Evolutionary conservation across 768 basidiomycete species (phyloP), one percentile per base, ranked within the genome.

Genomic region (Rhodotorula diobovata): DNA sequence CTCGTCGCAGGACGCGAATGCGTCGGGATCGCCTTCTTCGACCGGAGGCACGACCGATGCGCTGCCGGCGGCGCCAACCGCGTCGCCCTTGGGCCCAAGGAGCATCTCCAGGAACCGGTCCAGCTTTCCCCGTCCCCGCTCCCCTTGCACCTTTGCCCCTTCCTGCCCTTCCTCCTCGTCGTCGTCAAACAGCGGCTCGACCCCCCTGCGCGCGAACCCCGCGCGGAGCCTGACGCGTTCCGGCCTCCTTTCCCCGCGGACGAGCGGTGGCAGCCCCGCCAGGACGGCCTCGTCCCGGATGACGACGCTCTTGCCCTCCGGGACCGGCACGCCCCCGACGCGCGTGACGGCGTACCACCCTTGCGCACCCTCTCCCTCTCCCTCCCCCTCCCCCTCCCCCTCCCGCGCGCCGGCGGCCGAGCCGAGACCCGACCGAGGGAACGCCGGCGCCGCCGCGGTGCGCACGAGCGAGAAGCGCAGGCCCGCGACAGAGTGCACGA

Each of bases 271-370:
- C 48, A 75, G 14, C 9, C 69, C 43, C 48, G 62, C 54, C 41
- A 78, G 58, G 18, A 78, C 75, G 23, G 54, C 55, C 12, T 48
- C 56, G 41, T 78, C 77, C 34, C 61, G 46, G 9, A 78, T 39
- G 30, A 62, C 46, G 48, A 78, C 77, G 55, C 41, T 46, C 16
- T 45, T 45, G 0, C 68, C 70, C 23, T 55, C 46, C 2, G 71
- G 61, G 15, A 78, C 63, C 23, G 32, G 53, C 58, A 73, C 63
- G 8, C 60, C 67, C 1, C 71, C 77, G 32, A 78, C 59, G n/a
- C 61, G 43, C 5, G 50, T 66, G 23, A 75, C 58, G 28, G 59
- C 60, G 67, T 75, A 67, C 32, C 62, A 66, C 8, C 37, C 72
- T 18, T 41, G 14, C 25, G 23, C 48, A 50, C 48, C 48, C 41